These are phyloP conservation scores for Komagataella phaffii DNA, from an alignment of 805 yeast species.

Conservation along the genomic window DNA sequence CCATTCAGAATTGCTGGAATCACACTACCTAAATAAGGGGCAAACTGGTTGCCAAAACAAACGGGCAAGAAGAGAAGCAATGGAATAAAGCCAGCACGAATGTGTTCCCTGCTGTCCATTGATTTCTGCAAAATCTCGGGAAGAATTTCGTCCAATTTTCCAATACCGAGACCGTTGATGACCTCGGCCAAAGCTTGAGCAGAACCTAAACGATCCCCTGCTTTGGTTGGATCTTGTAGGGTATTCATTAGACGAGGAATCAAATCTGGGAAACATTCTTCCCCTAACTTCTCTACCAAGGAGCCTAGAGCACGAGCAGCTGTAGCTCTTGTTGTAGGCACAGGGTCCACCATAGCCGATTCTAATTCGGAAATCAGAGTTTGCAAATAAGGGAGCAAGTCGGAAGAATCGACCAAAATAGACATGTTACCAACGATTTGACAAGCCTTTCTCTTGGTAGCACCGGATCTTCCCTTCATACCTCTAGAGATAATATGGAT, in stretches of 20 bases:
- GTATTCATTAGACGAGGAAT: constrained; percentile 70
- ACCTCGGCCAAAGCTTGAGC: constrained; percentile 97
- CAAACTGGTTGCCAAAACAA: constrained; percentile 82
- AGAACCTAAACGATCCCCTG: constrained; percentile 91
- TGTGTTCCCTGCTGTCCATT: constrained; percentile 46
- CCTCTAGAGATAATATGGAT: constrained; percentile 94
- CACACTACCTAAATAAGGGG: constrained; percentile 75
- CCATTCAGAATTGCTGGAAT: constrained; percentile 91
- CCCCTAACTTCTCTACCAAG: constrained; percentile 90
- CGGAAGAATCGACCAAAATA: constrained; percentile 80
- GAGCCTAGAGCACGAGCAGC: constrained; percentile 97
- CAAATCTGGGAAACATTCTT: constrained; percentile 85
- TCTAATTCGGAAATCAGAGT: constrained; percentile 74
- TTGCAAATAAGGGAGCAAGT: constrained; percentile 71
- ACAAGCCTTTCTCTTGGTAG: constrained; percentile 85
- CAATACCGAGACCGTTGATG: constrained; percentile 78
- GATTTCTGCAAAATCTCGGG: constrained; percentile 72
- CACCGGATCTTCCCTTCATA: constrained; percentile 88
- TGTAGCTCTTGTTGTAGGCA: constrained; percentile 91
- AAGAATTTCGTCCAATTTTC: constrained; percentile 77
- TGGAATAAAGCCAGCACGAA: constrained; percentile 91
- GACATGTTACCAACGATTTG: constrained; percentile 99
- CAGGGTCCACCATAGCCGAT: constrained; percentile 96
- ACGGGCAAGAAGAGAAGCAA: constrained; percentile 81
- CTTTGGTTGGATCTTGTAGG: constrained; percentile 59